Evolutionary conservation across 225 moss, liverwort and hornwort species (phyloP).

Genomic region (Takakia lepidozioides): DNA sequence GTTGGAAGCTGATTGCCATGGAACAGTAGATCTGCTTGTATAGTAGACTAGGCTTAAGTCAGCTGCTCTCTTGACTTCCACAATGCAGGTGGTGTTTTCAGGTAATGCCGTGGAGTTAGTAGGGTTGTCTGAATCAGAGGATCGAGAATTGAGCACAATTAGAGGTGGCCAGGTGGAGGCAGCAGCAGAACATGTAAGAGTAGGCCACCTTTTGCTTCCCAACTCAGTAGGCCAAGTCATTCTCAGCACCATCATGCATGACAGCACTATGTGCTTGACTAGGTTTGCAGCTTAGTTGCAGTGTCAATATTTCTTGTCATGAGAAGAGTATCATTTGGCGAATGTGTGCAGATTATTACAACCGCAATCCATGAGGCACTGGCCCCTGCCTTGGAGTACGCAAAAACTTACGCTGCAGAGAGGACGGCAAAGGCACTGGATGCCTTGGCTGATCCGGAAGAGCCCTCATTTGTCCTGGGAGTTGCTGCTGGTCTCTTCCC

Average conservation of each 20-base stretch:
- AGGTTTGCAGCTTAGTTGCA: too few relatives aligned
- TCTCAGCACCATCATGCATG: too few relatives aligned
- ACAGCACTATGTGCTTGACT: too few relatives aligned
- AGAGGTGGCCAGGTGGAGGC: conserved; percentile 45
- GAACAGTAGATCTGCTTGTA: too few relatives aligned
- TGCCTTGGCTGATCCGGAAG: conserved; percentile 54
- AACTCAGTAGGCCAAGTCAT: too few relatives aligned
- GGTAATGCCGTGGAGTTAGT: conserved; percentile 26
- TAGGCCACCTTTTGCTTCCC: too few relatives aligned
- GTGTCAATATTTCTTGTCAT: too few relatives aligned
- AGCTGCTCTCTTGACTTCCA: too few relatives aligned
- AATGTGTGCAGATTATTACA: conserved; percentile 56
- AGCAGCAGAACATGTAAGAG: conserved; percentile 58
- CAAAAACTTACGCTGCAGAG: conserved; percentile 45
- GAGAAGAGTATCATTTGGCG: too few relatives aligned
- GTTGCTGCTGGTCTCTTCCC: conserved; percentile 48
- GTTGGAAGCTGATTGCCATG: too few relatives aligned
- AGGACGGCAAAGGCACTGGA: conserved; percentile 65
- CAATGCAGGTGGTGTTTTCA: conserved; percentile 53
- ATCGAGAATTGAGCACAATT: conserved; percentile 14
- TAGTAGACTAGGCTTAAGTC: too few relatives aligned
- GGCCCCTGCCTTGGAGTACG: conserved; percentile 53
- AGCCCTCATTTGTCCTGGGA: conserved; percentile 51
- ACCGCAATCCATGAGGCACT: conserved; percentile 49
- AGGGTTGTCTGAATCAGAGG: conserved; percentile 14